These are phyloP conservation scores for Trichomonascus vanleenenianus DNA, from an alignment of 805 yeast genomes.

Conservation along the genomic window DNA sequence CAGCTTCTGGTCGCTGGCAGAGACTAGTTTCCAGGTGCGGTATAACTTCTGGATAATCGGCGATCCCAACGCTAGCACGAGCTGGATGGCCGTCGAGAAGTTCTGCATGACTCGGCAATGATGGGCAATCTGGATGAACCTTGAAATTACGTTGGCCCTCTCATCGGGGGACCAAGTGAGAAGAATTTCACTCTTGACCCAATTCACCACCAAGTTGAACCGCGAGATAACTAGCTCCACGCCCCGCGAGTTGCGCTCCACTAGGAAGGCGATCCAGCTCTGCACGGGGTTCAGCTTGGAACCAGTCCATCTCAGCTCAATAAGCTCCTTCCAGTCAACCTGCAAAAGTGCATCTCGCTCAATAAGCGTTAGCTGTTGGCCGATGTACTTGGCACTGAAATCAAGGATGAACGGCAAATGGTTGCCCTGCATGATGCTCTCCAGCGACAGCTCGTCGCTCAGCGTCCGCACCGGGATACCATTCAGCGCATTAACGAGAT, in stretches of 20 bases:
- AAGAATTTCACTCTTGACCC: slow-evolving; percentile 85
- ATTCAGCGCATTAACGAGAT: not conserved
- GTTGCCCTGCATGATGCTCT: slow-evolving; percentile 26
- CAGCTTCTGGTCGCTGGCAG: slow-evolving; percentile 62
- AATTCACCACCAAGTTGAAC: slow-evolving; percentile 80
- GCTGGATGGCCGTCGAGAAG: slow-evolving; percentile 80
- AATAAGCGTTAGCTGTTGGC: slow-evolving; percentile 77
- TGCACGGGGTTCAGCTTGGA: slow-evolving; percentile 52
- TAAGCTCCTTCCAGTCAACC: slow-evolving; percentile 85
- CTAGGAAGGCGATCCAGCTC: slow-evolving; percentile 76
- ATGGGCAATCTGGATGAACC: slow-evolving; percentile 80
- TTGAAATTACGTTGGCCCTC: slow-evolving; percentile 63
- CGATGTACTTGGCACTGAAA: slow-evolving; percentile 57
- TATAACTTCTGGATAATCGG: slow-evolving; percentile 49
- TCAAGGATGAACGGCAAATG: slow-evolving; percentile 82
- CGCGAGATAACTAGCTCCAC: slow-evolving; percentile 75
- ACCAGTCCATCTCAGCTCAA: slow-evolving; percentile 67
- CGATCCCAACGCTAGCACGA: slow-evolving; percentile 71
- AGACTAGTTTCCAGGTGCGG: slow-evolving; percentile 67
- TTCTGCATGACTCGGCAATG: slow-evolving; percentile 57
- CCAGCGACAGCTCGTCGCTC: not conserved
- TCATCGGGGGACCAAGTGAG: slow-evolving; percentile 54
- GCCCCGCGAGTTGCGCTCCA: slow-evolving; percentile 48
- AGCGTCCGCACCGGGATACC: not conserved
- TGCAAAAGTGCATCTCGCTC: slow-evolving; percentile 79